Percentiles rank a stretch among this genome's conserved stretches.
Evolutionary conservation across 108 stramenopile species (phyloP).

Genomic region (Cyclotella baltica): DNA sequence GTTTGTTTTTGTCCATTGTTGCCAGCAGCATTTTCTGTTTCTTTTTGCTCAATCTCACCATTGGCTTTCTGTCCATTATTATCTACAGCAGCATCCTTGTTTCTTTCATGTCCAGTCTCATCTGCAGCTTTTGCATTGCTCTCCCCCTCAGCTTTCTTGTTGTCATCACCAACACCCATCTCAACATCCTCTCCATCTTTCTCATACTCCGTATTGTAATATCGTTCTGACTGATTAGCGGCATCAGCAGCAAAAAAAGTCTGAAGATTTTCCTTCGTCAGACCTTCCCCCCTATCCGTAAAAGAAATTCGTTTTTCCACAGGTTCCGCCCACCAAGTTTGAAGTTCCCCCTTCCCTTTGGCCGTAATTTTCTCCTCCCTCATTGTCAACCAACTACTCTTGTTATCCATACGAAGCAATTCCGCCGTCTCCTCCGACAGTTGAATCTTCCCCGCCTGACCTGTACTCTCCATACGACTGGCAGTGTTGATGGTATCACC

Average conservation of each 20-base stretch:
- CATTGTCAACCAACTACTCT: slow-evolving; percentile 52
- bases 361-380: slow-evolving; percentile 51
- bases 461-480: slow-evolving; percentile 67
- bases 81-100: no score
- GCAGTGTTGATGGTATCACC: slow-evolving; percentile 75
- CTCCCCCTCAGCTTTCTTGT: no score
- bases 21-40: no score
- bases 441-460: slow-evolving; percentile 55
- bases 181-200: not conserved
- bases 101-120: no score
- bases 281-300: slow-evolving; percentile 1
- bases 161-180: no score
- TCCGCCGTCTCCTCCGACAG: slow-evolving; percentile 65
- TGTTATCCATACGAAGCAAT: slow-evolving; percentile 37
- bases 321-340: slow-evolving; percentile 65
- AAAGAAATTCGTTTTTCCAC: slow-evolving; percentile 22
- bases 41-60: no score
- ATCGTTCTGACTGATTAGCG: not conserved
- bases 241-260: not conserved
- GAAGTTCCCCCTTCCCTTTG: slow-evolving; percentile 66
- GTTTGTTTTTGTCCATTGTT: no score
- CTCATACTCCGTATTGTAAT: not conserved
- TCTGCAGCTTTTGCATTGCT: no score
- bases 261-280: not conserved
- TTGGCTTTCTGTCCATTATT: no score